Base-by-base conservation (phyloP, 208 protist species). In the Leishmania major region DNA sequence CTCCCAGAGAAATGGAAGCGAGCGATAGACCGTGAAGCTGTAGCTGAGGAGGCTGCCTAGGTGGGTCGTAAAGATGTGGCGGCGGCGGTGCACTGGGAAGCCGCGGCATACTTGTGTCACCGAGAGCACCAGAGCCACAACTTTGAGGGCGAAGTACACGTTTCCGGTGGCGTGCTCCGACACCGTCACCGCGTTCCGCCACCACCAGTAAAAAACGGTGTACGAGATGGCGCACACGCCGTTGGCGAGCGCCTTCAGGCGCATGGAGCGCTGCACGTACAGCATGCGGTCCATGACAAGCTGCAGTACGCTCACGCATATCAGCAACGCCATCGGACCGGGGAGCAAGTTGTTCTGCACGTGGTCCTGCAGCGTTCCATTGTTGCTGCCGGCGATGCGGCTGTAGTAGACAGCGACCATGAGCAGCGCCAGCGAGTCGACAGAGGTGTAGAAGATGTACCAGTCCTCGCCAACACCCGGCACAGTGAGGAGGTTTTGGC, bases 1-100 rank as follows among this genome's bases (percentile, higher is more conserved):
- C 84, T 98, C 95, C 88, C 89, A 95, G 0, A 98, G 75, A 75
- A 98, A 98, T 19, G 95, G 95, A 31, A 97, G 81, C 7, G 84
- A 77, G 47, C 92, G 88, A 73, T 88, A 93, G 28, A 87, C 69
- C 40, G 49, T 75, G 85, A 96, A 96, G 53, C 84, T 78, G 78
- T 79, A 85, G 76, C 82, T 78, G 49, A 77, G 55, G n/a, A 88
- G 82, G 40, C 80, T 88, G 62, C 89, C 84, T 22, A 84, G 79
- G 45, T 86, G 85, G 25, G 83, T 74, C n/a, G 90, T 92, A 81
- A 96, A 94, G 62, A 84, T 85, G 80, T 95, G 86, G 83, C 89
- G 88, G 40, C 89, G 86, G 25, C 92, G 88, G 84, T 92, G 87
- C 25, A 79, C 69, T 5, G 91, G 91, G 79, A 91, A 96, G 70